Base-by-base conservation (phyloP, 208 protist genomes). In the Vickermania ingenoplastis region DNA sequence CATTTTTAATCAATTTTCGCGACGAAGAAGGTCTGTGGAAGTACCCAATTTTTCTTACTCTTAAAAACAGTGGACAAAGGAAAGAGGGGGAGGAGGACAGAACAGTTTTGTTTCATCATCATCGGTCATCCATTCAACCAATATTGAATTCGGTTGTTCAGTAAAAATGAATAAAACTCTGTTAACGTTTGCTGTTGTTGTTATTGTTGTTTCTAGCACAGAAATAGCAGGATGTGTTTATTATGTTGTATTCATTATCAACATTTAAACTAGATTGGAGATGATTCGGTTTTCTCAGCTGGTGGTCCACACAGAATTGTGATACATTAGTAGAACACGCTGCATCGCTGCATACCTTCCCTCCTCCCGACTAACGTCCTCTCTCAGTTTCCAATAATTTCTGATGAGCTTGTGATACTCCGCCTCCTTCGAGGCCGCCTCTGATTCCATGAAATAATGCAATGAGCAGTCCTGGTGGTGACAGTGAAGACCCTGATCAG, bases 311-410 rank as follows among this genome's bases (percentile, higher is more conserved):
- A 63, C 26, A 17, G 63, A 26, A 58, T 83, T 83, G 54, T 83
- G 76, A 4, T 78, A 54, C n/a, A 64, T 29, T 14, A 83, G 41
- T 61, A 83, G 65, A 2, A 73, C 36, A 23, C 62, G 58, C 59
- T 83, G 67, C 26, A 83, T 27, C 56, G 77, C 64, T 5, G 64
- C 53, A 1, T 75, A 55, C 2, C 72, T 58, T n/a, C 76, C 76
- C 52, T 83, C 76, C n/a, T 75, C 76, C 27, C 65, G 48, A 24
- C 67, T 64, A 4, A 83, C 65, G 0, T 72, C 61, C 58, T 75
- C 71, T 21, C 71, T 63, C 1, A 75, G 65, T 31, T 53, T 71
- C 76, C 76, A 83, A 53, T 83, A 83, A 28, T 64, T 58, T 3
- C 67, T 60, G 26, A 77, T 50, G 45, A 73, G n/a, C 48, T 63